Evolutionary conservation across 164 flowering plant species (phyloP), one percentile per base, ranked within the genome.

Genomic region (Kalanchoe fedtschenkoi): DNA sequence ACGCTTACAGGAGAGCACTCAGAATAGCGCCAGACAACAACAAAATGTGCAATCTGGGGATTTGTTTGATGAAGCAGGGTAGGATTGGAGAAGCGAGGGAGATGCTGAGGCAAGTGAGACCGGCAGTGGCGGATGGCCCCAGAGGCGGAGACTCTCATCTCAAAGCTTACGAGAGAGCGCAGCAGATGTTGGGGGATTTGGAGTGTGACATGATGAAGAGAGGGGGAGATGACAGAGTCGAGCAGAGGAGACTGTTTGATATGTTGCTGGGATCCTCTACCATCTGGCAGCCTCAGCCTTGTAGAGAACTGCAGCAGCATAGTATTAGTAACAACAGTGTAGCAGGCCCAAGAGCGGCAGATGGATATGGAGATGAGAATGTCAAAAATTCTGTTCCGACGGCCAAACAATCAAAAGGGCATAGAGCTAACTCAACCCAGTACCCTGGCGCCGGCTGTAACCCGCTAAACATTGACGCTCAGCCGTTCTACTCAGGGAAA

Each of bases 21-120:
- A 3, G 80, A 57, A 83, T 91, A 47, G 84, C 89, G 26, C 81
- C 88, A 0, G 99, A 95, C 63, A 91, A 85, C 68, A 91, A 95
- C 85, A 95, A 95, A 70, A 91, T 91, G 97, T 95, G 99, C 80
- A 95, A 95, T 71, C 67, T 95, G 65, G 99, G 99, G 4, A 95
- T 95, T 35, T 91, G 99, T 38, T 64, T 95, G 78, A 95, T 95
- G 97, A 95, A 95, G 63, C 99, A 91, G 68, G 99, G 99, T 35
- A 74, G 96, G 51, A 78, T 91, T 13, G 38, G 30, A 0, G 95
- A 91, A 73, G 96, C 97, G 5, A 95, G 89, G 68, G 91, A 80
- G 61, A 91, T 87, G 0, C 85, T 95, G 1, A 63, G 88, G 44
- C 67, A 79, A 53, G 99, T 95, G 42, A 85, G 75, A 38, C 97